Evolutionary conservation across 495 filamentous ascomycete species (phyloP).

Genomic region (Penicillium robsamsonii): DNA sequence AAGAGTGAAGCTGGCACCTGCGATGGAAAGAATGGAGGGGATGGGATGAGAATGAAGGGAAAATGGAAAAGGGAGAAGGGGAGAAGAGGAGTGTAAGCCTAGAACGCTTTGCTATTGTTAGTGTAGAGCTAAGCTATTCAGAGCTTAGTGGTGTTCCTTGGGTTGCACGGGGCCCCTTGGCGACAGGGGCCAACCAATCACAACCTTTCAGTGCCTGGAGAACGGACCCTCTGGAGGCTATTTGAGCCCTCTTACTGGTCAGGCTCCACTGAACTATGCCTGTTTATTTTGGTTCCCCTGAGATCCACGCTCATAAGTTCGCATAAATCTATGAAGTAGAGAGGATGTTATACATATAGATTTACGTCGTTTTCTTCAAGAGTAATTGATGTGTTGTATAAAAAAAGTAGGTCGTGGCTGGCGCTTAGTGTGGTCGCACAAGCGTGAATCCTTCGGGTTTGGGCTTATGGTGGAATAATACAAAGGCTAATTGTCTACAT

Average conservation of each 20-base stretch:
- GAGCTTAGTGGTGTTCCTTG: constrained; percentile 6
- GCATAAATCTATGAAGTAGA: neutral
- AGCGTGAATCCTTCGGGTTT: neutral
- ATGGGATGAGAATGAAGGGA: constrained; percentile 47
- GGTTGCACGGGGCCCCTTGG: constrained; percentile 5
- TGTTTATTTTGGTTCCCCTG: constrained; percentile 7
- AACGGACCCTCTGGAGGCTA: constrained; percentile 1
- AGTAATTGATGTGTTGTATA: neutral
- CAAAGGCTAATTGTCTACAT: neutral
- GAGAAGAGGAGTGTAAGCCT: constrained; percentile 21
- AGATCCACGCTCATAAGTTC: neutral
- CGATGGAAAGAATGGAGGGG: constrained; percentile 40
- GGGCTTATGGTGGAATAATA: neutral
- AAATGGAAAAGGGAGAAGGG: constrained; percentile 43
- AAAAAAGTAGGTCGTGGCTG: neutral
- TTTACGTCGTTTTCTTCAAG: neutral
- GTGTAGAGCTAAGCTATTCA: constrained; percentile 4
- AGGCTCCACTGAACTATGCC: constrained; percentile 6
- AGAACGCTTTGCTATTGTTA: constrained; percentile 15
- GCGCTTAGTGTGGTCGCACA: neutral
- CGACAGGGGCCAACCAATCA: constrained; percentile 1
- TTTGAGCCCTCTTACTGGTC: neutral
- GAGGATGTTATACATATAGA: neutral
- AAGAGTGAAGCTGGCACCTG: constrained; percentile 84
- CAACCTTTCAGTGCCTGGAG: neutral